Conservation (phyloP, 495 filamentous ascomycete species). For the Delitschia confertaspora region DNA sequence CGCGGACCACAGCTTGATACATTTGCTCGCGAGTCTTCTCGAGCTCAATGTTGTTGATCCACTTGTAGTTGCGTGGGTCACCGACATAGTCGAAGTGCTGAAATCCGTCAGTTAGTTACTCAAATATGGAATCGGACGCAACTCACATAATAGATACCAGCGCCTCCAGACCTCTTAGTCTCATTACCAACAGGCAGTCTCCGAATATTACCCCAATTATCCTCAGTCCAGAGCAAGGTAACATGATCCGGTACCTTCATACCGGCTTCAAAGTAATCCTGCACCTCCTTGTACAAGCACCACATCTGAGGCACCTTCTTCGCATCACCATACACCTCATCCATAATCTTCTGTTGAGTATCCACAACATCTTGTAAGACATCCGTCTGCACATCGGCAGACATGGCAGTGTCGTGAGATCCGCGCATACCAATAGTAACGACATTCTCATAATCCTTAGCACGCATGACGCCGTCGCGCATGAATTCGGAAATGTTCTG, state of each 20-base stretch:
- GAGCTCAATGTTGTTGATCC: slow-evolving; percentile 63
- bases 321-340: slow-evolving; percentile 48
- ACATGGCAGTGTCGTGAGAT: slow-evolving; percentile 53
- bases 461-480: slow-evolving; percentile 53
- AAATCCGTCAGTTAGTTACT: background rate
- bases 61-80: slow-evolving; percentile 56
- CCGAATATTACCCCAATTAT: slow-evolving; percentile 65
- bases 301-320: slow-evolving; percentile 58
- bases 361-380: slow-evolving; percentile 52
- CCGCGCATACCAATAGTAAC: slow-evolving; percentile 71
- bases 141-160: slow-evolving; percentile 59
- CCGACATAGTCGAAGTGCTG: slow-evolving; percentile 64
- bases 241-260: slow-evolving; percentile 62
- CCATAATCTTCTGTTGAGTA: slow-evolving; percentile 49
- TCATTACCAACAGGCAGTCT: slow-evolving; percentile 56
- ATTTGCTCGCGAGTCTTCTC: slow-evolving; percentile 59
- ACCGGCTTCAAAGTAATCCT: slow-evolving; percentile 57
- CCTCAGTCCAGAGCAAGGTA: slow-evolving; percentile 65
- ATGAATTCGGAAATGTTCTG: slow-evolving; percentile 58
- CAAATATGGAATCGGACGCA: background rate
- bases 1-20: slow-evolving; percentile 50
- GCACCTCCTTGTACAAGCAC: slow-evolving; percentile 43
- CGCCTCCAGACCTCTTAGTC: slow-evolving; percentile 50
- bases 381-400: slow-evolving; percentile 48
- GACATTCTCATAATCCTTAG: slow-evolving; percentile 54